Conservation (phyloP, 192 early-diverging fungal genomes). For the Coemansia sp. region DNA sequence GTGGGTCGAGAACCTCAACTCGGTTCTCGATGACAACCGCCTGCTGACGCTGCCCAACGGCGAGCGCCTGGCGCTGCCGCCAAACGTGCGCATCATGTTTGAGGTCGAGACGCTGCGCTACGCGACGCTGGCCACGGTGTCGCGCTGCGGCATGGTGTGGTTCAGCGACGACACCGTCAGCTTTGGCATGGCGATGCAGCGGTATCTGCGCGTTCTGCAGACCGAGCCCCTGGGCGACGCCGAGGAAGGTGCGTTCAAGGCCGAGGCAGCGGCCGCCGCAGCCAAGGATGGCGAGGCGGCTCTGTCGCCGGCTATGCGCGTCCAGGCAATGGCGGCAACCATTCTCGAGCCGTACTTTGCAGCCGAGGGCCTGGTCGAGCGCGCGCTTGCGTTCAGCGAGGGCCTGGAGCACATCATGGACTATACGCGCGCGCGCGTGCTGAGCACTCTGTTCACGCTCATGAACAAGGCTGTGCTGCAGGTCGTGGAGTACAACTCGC, state of each 20-base stretch:
- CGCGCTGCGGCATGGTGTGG: slow-evolving; percentile 99
- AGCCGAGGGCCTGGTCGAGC: slow-evolving; percentile 70
- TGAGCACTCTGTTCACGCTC: slow-evolving; percentile 86
- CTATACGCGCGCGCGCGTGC: slow-evolving; percentile 80
- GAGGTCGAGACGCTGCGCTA: slow-evolving; percentile 98
- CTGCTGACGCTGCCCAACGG: slow-evolving; percentile 97
- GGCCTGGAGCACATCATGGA: slow-evolving; percentile 97
- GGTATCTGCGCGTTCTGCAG: slow-evolving; percentile 81
- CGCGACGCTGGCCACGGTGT: slow-evolving; percentile 96
- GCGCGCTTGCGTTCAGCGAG: slow-evolving; percentile 64
- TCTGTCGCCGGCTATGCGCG: slow-evolving; percentile 59
- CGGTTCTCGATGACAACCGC: slow-evolving; percentile 97
- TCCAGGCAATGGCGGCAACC: slow-evolving; percentile 74
- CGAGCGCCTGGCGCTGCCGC: slow-evolving; percentile 90
- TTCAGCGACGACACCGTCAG: slow-evolving; percentile 90
- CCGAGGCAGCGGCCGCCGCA: slow-evolving; percentile 16
- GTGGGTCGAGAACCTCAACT: slow-evolving; percentile 97
- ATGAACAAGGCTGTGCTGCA: slow-evolving; percentile 81
- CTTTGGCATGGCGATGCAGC: slow-evolving; percentile 69
- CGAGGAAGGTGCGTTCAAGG: slow-evolving; percentile 61
- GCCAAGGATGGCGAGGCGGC: slow-evolving; percentile 42
- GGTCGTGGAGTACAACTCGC: slow-evolving; percentile 84
- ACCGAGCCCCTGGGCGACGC: slow-evolving; percentile 72
- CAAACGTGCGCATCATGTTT: slow-evolving; percentile 98
- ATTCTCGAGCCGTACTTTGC: slow-evolving; percentile 71